phyloP scores from a whole-genome alignment of 768 basidiomycete species.

The Termitomyces heimii region DNA sequence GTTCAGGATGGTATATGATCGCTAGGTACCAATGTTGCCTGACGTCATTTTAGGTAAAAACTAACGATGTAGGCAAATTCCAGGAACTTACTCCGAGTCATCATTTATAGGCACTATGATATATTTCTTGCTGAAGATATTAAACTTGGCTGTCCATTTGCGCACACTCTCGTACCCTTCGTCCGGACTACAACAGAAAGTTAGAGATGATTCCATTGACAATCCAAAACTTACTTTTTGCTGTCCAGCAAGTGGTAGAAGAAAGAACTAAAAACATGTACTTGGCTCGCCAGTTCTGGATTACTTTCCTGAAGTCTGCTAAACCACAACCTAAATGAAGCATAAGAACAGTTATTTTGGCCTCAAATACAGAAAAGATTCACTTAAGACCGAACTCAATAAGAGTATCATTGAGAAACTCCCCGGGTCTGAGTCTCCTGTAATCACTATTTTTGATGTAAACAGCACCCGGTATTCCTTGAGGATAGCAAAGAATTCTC shows the following conservation, averaged over 20 bases:
- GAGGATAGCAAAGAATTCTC: slow-evolving; percentile 78
- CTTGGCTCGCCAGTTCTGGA: slow-evolving; percentile 60
- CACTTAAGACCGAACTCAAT: slow-evolving; percentile 96
- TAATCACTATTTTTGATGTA: slow-evolving; percentile 79
- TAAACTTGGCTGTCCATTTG: slow-evolving; percentile 90
- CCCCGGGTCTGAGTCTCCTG: slow-evolving; percentile 64
- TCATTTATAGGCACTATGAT: slow-evolving; percentile 97
- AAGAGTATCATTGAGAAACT: slow-evolving; percentile 93
- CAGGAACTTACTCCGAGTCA: slow-evolving; percentile 46
- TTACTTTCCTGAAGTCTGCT: slow-evolving; percentile 46
- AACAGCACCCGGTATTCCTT: slow-evolving; percentile 63
- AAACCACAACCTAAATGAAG: slow-evolving; percentile 58
- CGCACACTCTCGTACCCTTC: slow-evolving; percentile 80
- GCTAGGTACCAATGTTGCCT: slow-evolving; percentile 98
- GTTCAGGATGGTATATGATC: slow-evolving; percentile 83
- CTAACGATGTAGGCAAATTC: background rate
- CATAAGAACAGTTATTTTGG: background rate
- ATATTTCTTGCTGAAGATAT: slow-evolving; percentile 88
- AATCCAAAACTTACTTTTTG: slow-evolving; percentile 41
- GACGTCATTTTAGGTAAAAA: background rate
- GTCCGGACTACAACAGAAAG: slow-evolving; percentile 28
- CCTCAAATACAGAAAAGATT: slow-evolving; percentile 18
- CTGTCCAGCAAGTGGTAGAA: slow-evolving; percentile 93
- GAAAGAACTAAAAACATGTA: slow-evolving; percentile 95
- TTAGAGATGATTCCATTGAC: background rate